These are phyloP conservation scores for Cutaneotrichosporon sp. DNA, from an alignment of 1,284 basidiomycete species.

Conservation along the genomic window DNA sequence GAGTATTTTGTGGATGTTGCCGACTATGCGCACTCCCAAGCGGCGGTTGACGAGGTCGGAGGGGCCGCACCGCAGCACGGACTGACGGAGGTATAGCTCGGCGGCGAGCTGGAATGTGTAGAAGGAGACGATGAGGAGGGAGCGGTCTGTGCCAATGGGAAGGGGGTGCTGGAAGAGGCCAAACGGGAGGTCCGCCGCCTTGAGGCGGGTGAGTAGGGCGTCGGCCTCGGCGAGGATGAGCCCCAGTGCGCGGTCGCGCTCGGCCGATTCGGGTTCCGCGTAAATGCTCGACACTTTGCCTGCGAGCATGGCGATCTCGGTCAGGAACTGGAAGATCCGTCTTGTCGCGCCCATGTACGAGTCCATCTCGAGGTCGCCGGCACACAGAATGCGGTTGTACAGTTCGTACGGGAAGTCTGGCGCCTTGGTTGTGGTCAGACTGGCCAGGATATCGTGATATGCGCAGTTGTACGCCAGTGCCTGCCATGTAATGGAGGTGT, in stretches of 20 bases:
- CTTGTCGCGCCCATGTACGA: slow-evolving; percentile 31
- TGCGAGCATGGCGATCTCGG: slow-evolving; percentile 24
- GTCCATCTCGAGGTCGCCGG: slow-evolving; percentile 24
- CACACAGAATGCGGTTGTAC: slow-evolving; percentile 25
- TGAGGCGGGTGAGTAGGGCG: slow-evolving; percentile 6
- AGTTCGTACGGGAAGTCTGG: slow-evolving; percentile 27
- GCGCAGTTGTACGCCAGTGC: slow-evolving; percentile 26
- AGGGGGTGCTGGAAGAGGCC: slow-evolving; percentile 14
- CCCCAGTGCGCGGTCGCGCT: slow-evolving; percentile 6
- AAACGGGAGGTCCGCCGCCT: slow-evolving; percentile 6
- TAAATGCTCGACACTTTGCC: slow-evolving; percentile 17
- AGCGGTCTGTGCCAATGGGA: slow-evolving; percentile 18
- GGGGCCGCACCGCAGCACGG: slow-evolving; percentile 22
- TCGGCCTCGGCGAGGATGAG: slow-evolving; percentile 9
- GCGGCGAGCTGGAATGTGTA: slow-evolving; percentile 32
- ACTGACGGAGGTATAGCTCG: slow-evolving; percentile 33
- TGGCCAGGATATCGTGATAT: slow-evolving; percentile 30
- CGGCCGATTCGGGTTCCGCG: slow-evolving; percentile 1
- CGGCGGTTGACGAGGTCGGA: slow-evolving; percentile 28
- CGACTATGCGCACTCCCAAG: slow-evolving; percentile 27
- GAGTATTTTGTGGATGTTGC: slow-evolving; percentile 25
- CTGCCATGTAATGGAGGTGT: slow-evolving; percentile 18
- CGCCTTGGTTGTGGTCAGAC: slow-evolving; percentile 18
- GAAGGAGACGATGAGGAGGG: slow-evolving; percentile 26
- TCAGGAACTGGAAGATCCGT: slow-evolving; percentile 28